phyloP scores from a whole-genome alignment of 768 basidiomycete species.

The Asterophora parasitica region DNA sequence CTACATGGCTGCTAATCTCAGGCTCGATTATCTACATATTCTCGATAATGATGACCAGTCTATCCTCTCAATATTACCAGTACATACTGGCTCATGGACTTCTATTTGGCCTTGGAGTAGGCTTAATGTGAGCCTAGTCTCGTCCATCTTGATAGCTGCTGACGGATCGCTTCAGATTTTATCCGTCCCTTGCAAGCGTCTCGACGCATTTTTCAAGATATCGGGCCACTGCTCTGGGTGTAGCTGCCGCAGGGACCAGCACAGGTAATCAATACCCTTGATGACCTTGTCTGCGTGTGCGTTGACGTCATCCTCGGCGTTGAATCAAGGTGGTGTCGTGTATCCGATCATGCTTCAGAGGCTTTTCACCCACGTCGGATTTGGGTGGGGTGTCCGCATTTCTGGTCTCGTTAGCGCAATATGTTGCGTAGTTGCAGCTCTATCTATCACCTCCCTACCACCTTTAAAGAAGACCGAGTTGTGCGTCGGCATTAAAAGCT shows the following conservation, averaged over 20 bases:
- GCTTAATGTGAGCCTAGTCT: slow-evolving; percentile 49
- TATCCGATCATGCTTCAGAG: slow-evolving; percentile 60
- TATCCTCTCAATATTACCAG: slow-evolving; percentile 54
- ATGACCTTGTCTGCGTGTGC: neutral
- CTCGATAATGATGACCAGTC: slow-evolving; percentile 57
- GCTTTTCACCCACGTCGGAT: slow-evolving; percentile 52
- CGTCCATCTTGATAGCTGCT: slow-evolving; percentile 4
- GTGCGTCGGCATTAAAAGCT: slow-evolving; percentile 27
- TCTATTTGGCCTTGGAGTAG: slow-evolving; percentile 61
- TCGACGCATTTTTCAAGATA: slow-evolving; percentile 62
- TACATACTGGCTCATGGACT: slow-evolving; percentile 61
- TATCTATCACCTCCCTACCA: slow-evolving; percentile 39
- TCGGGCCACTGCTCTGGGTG: slow-evolving; percentile 67
- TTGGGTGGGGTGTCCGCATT: slow-evolving; percentile 59
- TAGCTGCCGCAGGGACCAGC: slow-evolving; percentile 68
- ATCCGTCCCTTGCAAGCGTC: slow-evolving; percentile 62
- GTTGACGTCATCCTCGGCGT: neutral
- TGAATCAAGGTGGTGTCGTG: slow-evolving; percentile 54
- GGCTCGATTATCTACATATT: slow-evolving; percentile 46
- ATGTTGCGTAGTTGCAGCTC: slow-evolving; percentile 41
- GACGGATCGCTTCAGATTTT: slow-evolving; percentile 44
- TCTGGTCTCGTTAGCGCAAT: slow-evolving; percentile 46
- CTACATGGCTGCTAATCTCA: slow-evolving; percentile 43
- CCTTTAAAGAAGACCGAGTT: slow-evolving; percentile 24
- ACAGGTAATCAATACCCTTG: slow-evolving; percentile 35